A percentile compares a stretch with the other conserved stretches of the same genome.
Conservation (phyloP, 768 basidiomycete species). For the Plicaturopsis crispa region DNA sequence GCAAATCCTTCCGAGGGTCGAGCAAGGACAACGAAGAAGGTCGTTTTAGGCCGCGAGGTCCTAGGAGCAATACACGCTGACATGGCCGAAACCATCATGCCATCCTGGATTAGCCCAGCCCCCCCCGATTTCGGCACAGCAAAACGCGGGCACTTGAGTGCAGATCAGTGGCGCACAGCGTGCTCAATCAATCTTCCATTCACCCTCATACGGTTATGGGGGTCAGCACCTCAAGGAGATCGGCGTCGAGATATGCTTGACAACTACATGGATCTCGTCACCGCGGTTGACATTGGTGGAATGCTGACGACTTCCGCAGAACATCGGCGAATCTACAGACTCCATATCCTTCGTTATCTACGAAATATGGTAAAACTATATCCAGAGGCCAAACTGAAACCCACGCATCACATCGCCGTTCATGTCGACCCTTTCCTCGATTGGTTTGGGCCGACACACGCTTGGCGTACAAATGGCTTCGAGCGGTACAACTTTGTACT, state of each 20-base stretch:
- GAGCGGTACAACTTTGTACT: slow-evolving; percentile 13
- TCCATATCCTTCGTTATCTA: slow-evolving; percentile 15
- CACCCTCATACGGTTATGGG: slow-evolving; percentile 28
- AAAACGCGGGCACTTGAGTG: slow-evolving; percentile 25
- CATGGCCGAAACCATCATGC: slow-evolving; percentile 17
- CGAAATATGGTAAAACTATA: slow-evolving; percentile 12
- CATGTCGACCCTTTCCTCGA: slow-evolving; percentile 20
- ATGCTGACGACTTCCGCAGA: slow-evolving; percentile 8
- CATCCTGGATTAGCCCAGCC: slow-evolving; percentile 14
- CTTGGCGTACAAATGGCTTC: slow-evolving; percentile 4
- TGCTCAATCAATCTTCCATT: slow-evolving; percentile 24
- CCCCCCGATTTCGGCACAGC: slow-evolving; percentile 16
- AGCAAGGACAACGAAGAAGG: too few species aligned
- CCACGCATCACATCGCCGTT: slow-evolving; percentile 22
- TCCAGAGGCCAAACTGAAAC: slow-evolving; percentile 15
- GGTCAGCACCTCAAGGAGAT: too few species aligned
- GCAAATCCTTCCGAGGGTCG: too few species aligned
- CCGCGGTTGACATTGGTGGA: slow-evolving; percentile 15
- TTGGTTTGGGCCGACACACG: slow-evolving; percentile 21
- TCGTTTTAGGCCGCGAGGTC: slow-evolving; percentile 10
- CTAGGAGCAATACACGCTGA: slow-evolving; percentile 10
- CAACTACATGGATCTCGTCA: slow-evolving; percentile 24
- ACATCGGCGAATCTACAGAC: too few species aligned
- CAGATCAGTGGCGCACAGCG: slow-evolving; percentile 26
- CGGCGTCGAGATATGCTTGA: slow-evolving; percentile 13